Evolutionary conservation across 345 rosid genomes (phyloP).

Genomic region (Populus euphratica): DNA sequence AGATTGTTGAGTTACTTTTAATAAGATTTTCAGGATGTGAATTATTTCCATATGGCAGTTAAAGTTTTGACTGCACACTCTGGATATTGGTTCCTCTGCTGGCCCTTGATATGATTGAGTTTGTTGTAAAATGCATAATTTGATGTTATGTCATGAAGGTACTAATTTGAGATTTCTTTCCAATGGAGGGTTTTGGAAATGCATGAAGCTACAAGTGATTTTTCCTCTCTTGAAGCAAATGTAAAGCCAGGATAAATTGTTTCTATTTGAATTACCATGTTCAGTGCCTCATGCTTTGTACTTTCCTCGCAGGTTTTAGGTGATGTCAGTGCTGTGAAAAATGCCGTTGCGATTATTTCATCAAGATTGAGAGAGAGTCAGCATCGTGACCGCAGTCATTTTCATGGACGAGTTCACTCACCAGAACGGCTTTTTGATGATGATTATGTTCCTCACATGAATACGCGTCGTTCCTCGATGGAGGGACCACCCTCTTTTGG

Average conservation of each 20-base stretch:
- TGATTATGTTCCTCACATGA: constrained; percentile 59
- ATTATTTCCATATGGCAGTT: neutral
- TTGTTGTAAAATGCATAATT: neutral
- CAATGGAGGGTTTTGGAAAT: neutral
- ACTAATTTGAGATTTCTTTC: neutral
- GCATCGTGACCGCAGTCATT: constrained; percentile 82
- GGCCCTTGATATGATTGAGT: neutral
- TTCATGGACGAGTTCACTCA: constrained; percentile 70
- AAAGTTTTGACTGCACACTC: neutral
- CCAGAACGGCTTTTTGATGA: constrained; percentile 77
- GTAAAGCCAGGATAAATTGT: neutral
- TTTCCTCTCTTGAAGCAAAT: neutral
- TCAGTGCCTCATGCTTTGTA: neutral
- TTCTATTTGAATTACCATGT: neutral
- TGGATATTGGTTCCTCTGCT: neutral
- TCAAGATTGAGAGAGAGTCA: constrained; percentile 94
- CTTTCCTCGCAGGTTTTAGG: constrained; percentile 69
- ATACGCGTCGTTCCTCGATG: constrained; percentile 49
- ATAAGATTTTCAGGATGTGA: neutral
- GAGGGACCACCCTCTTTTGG: constrained; percentile 52
- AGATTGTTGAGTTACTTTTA: neutral
- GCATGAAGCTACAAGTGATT: neutral
- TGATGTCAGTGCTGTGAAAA: constrained; percentile 70
- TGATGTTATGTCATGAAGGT: neutral
- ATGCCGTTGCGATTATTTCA: constrained; percentile 70